Evolutionary conservation across 352 stramenopile genomes (phyloP), one percentile per base, ranked within the genome.

Genomic region (Bremia lactucae): DNA sequence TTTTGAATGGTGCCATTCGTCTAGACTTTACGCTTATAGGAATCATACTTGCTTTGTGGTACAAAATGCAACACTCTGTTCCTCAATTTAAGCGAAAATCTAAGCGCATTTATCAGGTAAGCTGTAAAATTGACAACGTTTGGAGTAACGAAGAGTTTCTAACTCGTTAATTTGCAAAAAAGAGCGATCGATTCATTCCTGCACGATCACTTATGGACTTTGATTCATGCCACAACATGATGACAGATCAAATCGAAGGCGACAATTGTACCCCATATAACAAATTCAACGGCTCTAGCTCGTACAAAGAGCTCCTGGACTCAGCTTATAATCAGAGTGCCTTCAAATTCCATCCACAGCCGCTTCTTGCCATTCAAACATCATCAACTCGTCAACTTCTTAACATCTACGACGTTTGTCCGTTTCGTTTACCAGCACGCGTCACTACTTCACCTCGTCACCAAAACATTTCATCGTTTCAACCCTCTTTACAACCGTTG

Each of bases 401-500:
- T n/a, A n/a, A n/a, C n/a, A n/a, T n/a, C 15, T n/a, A 19, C 18
- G 16, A 7, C 13, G 5, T 25, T n/a, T 18, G 19, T 21, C 10
- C 14, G 9, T 19, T 36, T 23, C 18, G 26, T 36, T 10, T 34
- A 16, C 38, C 38, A 13, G 18, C 13, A 2, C 21, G 2, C 6
- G 16, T 25, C 33, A 37, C 31, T 5, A 19, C 13, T 37, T 16
- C 31, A 9, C 18, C 33, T 19, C 22, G 2, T 14, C 18, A 20
- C 28, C 19, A 6, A 4, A 37, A 29, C 14, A 26, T 20, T 15
- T 18, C 26, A 5, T 6, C 18, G 14, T 36, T 6, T 8, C 23
- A 8, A 20, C 28, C 16, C 7, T 53, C 62, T 4, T 68, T 55
- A 20, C 61, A 54, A n/a, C 56, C 68, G 2, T 61, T 50, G 9